Base-by-base conservation (phyloP, 1,139 yeast genomes). In the Sugiyamaella neomexicana region DNA sequence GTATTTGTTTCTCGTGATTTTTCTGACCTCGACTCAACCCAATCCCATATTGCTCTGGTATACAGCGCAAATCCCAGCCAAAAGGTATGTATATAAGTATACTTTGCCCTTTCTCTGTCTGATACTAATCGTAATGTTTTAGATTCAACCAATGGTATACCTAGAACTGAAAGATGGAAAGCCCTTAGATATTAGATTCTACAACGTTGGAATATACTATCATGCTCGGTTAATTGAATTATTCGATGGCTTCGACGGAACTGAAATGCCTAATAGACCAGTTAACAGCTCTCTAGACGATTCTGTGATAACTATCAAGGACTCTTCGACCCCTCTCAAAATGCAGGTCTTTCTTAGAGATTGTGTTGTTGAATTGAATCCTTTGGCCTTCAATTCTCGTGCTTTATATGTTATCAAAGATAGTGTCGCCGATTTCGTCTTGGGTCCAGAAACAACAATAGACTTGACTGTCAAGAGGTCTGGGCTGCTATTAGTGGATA, bases 361-460 rank as follows among this genome's bases (percentile, higher is more conserved):
- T 48, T 68, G 69, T 43, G 63, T 61, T 7, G 41, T 68, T 8
- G 70, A 66, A 2, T 57, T 68, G 17, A 59, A 62, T 15, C 70
- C 71, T 1, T 39, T 62, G 15, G 72, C 85, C 54, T 66, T 89
- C 13, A 62, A 65, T 0, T 77, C 86, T 32, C 82, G 82, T 58
- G 77, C 83, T 0, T 69, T 76, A 13, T 53, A 87, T 13, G 72
- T 79, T 1, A 60, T 85, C 1, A 75, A 76, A 8, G 79, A 77
- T 55, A 87, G 85, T 3, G 80, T 72, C 50, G 69, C 80, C 9
- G 87, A 82, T 54, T 48, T 83, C 6, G 34, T 9, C 17, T 27
- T 49, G 13, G 47, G 36, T 2, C 12, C 34, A 9, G 42, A 34
- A 20, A 62, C 59, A 1, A 52, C 52, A 13, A 40, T 60, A 3